A percentile compares a stretch with the other conserved stretches of the same genome.
Conservation (phyloP, 2,329 filamentous ascomycete genomes). For the Cladosporium sphaerospermum region DNA sequence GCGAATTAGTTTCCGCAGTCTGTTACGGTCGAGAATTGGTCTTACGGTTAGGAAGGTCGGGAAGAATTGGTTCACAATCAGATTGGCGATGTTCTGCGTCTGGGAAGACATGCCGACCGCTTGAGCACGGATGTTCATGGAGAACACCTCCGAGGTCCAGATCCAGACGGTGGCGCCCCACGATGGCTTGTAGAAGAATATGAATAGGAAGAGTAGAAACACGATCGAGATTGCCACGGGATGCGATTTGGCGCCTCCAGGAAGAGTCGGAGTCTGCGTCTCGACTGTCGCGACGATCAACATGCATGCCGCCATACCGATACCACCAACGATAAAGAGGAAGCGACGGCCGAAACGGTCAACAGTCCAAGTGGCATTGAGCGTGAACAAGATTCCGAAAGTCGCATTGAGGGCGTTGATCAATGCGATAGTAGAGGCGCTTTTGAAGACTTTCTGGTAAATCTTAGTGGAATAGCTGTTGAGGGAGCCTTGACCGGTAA, state of each 20-base stretch:
- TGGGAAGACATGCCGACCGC: constrained; percentile 61
- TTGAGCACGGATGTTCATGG: constrained; percentile 65
- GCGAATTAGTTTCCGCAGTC: neutral
- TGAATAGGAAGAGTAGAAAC: constrained; percentile 41
- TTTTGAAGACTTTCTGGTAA: constrained; percentile 64
- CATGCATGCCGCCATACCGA: constrained; percentile 20
- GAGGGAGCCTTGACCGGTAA: constrained; percentile 66
- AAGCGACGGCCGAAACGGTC: constrained; percentile 50
- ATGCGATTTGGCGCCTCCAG: constrained; percentile 49
- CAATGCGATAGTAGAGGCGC: constrained; percentile 55
- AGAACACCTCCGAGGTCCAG: constrained; percentile 64
- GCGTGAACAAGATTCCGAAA: constrained; percentile 65
- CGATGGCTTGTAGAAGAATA: constrained; percentile 52
- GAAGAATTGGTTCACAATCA: constrained; percentile 65
- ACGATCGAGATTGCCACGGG: constrained; percentile 62
- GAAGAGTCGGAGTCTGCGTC: constrained; percentile 51
- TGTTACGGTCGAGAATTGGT: neutral
- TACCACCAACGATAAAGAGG: constrained; percentile 63
- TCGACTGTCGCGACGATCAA: constrained; percentile 55
- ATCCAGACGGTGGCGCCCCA: constrained; percentile 68
- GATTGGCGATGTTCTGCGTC: constrained; percentile 56
- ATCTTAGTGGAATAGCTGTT: constrained; percentile 69
- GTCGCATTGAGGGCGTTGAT: constrained; percentile 72
- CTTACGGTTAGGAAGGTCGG: constrained; percentile 51
- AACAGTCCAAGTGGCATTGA: constrained; percentile 32